A percentile compares a stretch with the other conserved stretches of the same genome.
Evolutionary conservation across 1,139 yeast species (phyloP).

Genomic region (Hemisphaericaspora subhashii): DNA sequence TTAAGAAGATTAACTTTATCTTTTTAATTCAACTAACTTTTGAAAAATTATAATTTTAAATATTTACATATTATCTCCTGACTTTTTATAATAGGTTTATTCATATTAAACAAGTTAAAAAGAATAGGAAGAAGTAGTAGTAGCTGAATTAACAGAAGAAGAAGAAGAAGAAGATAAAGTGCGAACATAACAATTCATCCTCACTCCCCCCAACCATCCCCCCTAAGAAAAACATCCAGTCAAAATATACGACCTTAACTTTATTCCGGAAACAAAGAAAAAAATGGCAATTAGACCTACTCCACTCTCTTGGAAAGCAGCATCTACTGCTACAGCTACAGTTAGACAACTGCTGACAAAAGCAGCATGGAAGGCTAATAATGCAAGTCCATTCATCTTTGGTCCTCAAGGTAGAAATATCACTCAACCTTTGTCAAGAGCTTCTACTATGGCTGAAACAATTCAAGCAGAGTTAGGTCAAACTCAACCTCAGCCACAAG

Average conservation of each 20-base stretch:
- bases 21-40: too few species aligned
- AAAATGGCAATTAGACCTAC: slow-evolving; percentile 27
- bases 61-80: too few species aligned
- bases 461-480: slow-evolving; percentile 16
- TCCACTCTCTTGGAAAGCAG: slow-evolving; percentile 18
- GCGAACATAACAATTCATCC: too few species aligned
- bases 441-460: slow-evolving; percentile 39
- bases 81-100: too few species aligned
- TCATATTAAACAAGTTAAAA: too few species aligned
- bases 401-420: slow-evolving; percentile 37
- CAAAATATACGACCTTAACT: not conserved
- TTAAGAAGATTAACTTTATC: too few species aligned
- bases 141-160: not conserved
- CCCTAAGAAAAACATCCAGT: not conserved
- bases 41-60: too few species aligned
- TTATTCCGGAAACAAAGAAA: not conserved
- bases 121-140: too few species aligned
- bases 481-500: slow-evolving; percentile 14
- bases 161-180: too few species aligned
- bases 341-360: slow-evolving; percentile 8
- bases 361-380: slow-evolving; percentile 1
- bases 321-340: slow-evolving; percentile 9
- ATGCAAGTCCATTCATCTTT: slow-evolving; percentile 16
- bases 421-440: slow-evolving; percentile 45
- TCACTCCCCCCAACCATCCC: too few species aligned